Evolutionary conservation across 208 protist genomes (phyloP), one percentile per base, ranked within the genome.

Genomic region (Crithidia expoeki): DNA sequence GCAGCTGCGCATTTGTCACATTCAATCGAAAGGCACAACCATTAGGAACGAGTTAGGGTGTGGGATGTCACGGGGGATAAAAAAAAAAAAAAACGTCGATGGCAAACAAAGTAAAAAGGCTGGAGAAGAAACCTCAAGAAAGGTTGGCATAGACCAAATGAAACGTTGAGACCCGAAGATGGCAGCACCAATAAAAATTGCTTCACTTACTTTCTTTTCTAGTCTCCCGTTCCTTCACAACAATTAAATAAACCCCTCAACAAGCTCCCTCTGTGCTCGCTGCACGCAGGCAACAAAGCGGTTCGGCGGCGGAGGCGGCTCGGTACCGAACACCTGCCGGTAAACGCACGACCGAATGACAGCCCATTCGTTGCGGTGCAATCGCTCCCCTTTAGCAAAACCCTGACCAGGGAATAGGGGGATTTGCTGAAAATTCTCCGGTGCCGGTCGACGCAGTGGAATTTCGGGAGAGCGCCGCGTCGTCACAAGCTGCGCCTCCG

Each of bases 361-460:
- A 32, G 28, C 21, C 68, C 76, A 81, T 68, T 84, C 75, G 11
- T 49, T 21, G 34, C 61, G 72, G 14, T 47, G 36, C 42, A 88
- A 52, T 4, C 61, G 65, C 69, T 84, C 79, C 14, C 57, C 42
- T 34, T 81, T 82, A 5, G 70, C 68, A 56, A 80, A 86, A 25
- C 81, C 81, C 59, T 86, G 81, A 0, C 76, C 81, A 19, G 75
- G 81, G 40, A 86, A 86, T 27, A 72, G 75, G 21, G 81, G 69
- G 5, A 80, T 47, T 59, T 86, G 76, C 34, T 52, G 28, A 56
- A 82, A 80, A 16, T 57, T 23, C 28, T 32, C 51, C 23, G 81
- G 81, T 2, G 73, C 63, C 0, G 25, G 42, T 0, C 76, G 76
- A 11, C 57, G 68, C n/a, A 79, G 72, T 47, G 77, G 73, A 38